Conservation (phyloP, 2,329 filamentous ascomycete species). For the Penicillium crustosum region DNA sequence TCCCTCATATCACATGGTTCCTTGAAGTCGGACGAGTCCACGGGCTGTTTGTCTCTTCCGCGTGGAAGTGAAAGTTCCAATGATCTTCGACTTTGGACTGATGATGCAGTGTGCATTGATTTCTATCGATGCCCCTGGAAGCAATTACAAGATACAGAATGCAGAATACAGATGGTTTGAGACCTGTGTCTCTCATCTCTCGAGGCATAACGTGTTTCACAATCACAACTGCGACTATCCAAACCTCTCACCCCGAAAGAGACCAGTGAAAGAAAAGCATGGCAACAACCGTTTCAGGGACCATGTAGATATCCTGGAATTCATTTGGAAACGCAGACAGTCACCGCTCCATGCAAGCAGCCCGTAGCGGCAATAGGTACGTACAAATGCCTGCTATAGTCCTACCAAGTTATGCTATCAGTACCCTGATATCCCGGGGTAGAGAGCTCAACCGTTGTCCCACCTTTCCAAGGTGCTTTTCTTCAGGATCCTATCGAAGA, state of each 20-base stretch:
- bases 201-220: constrained; percentile 37
- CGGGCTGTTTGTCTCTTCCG: constrained; percentile 20
- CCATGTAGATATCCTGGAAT: constrained; percentile 32
- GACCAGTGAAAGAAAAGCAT: constrained; percentile 19
- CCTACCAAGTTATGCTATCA: background rate
- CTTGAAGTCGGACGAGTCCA: constrained; percentile 21
- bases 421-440: constrained; percentile 3
- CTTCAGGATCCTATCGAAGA: background rate
- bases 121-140: constrained; percentile 11
- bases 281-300: constrained; percentile 29
- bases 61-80: constrained; percentile 1
- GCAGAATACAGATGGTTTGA: constrained; percentile 1
- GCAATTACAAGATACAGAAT: background rate
- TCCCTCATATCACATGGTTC: background rate
- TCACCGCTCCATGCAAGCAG: constrained; percentile 31
- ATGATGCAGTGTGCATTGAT: constrained; percentile 20
- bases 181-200: constrained; percentile 24
- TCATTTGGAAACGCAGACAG: constrained; percentile 7
- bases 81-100: constrained; percentile 24
- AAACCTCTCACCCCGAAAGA: constrained; percentile 17
- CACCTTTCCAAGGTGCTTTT: background rate
- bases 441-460: background rate
- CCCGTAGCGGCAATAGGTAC: constrained; percentile 22
- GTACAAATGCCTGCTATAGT: background rate
- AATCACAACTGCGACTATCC: constrained; percentile 31